phyloP scores from a whole-genome alignment of 768 basidiomycete genomes.

The Trametes meyenii region DNA sequence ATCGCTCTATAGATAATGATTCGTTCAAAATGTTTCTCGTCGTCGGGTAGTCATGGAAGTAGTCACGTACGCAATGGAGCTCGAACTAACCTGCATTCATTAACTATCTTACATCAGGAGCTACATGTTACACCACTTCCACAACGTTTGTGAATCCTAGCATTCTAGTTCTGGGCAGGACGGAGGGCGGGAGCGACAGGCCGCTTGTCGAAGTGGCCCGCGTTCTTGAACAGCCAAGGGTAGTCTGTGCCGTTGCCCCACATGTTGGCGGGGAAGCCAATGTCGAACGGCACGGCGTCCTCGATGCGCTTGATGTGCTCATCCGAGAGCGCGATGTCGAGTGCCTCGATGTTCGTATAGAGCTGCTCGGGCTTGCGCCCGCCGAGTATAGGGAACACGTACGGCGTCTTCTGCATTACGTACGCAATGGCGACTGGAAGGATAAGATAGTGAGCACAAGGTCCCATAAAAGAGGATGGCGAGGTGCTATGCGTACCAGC shows the following conservation, averaged over 20 bases:
- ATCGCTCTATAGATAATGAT: neutral
- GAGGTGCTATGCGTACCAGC: constrained; percentile 39
- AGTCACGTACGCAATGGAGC: no score
- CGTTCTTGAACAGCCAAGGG: constrained; percentile 4
- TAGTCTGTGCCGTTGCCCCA: constrained; percentile 18
- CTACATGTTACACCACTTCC: no score
- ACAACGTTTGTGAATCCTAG: neutral
- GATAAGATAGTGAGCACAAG: neutral
- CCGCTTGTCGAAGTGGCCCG: constrained; percentile 32
- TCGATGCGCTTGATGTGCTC: constrained; percentile 53
- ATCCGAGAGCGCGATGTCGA: constrained; percentile 47
- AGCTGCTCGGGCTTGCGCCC: constrained; percentile 57
- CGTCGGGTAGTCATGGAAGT: no score
- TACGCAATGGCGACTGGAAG: constrained; percentile 55
- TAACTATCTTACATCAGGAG: no score
- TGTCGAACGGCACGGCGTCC: constrained; percentile 44
- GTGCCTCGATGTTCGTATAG: constrained; percentile 50
- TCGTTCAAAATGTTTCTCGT: neutral
- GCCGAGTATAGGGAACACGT: constrained; percentile 55
- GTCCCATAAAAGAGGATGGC: neutral
- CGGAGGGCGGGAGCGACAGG: constrained; percentile 24
- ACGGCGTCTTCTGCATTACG: constrained; percentile 55
- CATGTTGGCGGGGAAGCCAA: constrained; percentile 46
- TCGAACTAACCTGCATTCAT: no score
- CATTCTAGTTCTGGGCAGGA: neutral